Conservation (phyloP, 169 alveolate genomes). For the Amoebophrya sp. region DNA sequence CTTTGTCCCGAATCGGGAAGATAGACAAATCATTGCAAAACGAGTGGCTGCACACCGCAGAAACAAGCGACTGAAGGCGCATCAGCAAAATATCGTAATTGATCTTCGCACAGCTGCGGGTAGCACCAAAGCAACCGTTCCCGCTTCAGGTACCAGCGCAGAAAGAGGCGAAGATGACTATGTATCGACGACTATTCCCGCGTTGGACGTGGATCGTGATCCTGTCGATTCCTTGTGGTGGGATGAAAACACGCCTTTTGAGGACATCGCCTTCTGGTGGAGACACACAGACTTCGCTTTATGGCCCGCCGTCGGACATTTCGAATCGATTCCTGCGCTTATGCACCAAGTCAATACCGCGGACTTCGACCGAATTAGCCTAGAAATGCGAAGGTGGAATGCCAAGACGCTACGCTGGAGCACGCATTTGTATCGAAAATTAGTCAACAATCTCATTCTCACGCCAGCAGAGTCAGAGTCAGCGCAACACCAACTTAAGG, state of each 20-base stretch:
- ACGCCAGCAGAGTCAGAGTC: too few species aligned
- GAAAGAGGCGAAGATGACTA: neutral
- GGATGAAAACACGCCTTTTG: neutral
- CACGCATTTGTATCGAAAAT: neutral
- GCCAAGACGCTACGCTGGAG: neutral
- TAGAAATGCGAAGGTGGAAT: neutral
- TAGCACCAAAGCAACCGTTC: too few species aligned
- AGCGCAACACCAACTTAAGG: too few species aligned
- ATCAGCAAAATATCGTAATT: too few species aligned
- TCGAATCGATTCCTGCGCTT: neutral
- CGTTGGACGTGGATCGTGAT: neutral
- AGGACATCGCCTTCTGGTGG: constrained; percentile 16
- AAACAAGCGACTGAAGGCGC: neutral
- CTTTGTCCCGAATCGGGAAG: neutral
- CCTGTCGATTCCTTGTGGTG: neutral
- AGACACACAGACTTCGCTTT: neutral
- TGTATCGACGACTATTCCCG: neutral
- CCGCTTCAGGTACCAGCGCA: neutral
- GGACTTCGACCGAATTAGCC: neutral
- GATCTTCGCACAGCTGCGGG: too few species aligned
- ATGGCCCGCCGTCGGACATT: neutral
- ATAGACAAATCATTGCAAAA: neutral
- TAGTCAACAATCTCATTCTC: too few species aligned
- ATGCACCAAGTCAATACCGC: neutral
- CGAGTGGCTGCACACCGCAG: neutral